Evolutionary conservation across 2,329 filamentous ascomycete species (phyloP).

Genomic region (Plectosphaerella sp.): DNA sequence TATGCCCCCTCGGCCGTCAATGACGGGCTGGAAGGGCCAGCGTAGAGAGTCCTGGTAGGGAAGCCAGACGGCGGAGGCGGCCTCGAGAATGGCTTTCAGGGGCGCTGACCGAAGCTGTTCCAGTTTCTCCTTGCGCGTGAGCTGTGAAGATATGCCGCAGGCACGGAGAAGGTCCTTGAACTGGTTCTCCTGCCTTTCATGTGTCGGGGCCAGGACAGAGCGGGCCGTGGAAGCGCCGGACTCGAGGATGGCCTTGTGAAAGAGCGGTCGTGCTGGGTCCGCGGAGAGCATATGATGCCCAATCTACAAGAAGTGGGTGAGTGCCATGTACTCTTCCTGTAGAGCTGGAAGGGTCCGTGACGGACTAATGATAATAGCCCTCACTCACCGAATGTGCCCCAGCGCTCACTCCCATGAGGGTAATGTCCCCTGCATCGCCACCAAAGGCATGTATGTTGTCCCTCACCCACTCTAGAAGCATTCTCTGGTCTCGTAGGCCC

Average conservation of each 20-base stretch:
- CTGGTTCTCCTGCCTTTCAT: conserved; percentile 54
- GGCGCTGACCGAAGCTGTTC: conserved; percentile 45
- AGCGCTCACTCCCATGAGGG: conserved; percentile 57
- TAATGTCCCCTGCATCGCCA: conserved; percentile 53
- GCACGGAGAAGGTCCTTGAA: conserved; percentile 50
- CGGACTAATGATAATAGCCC: too few species aligned
- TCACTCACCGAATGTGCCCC: conserved; percentile 55
- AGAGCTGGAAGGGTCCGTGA: too few species aligned
- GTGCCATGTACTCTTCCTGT: neutral
- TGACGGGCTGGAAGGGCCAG: conserved; percentile 67
- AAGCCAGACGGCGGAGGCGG: conserved; percentile 38
- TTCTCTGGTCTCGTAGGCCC: conserved; percentile 58
- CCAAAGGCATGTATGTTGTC: conserved; percentile 57
- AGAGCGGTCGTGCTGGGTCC: conserved; percentile 38
- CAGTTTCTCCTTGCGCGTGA: conserved; percentile 37
- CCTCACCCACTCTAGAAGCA: conserved; percentile 55
- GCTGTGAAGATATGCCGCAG: conserved; percentile 40
- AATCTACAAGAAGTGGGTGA: conserved; percentile 34
- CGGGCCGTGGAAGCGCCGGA: conserved; percentile 53
- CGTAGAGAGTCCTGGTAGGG: conserved; percentile 37
- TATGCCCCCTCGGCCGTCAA: conserved; percentile 51
- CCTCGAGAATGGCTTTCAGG: conserved; percentile 28
- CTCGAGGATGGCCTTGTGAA: conserved; percentile 51
- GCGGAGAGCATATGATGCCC: conserved; percentile 62
- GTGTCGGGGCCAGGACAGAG: conserved; percentile 45